Evolutionary conservation across 176 grass and related monocot genomes (phyloP).

Genomic region (Musa schizocarpa): DNA sequence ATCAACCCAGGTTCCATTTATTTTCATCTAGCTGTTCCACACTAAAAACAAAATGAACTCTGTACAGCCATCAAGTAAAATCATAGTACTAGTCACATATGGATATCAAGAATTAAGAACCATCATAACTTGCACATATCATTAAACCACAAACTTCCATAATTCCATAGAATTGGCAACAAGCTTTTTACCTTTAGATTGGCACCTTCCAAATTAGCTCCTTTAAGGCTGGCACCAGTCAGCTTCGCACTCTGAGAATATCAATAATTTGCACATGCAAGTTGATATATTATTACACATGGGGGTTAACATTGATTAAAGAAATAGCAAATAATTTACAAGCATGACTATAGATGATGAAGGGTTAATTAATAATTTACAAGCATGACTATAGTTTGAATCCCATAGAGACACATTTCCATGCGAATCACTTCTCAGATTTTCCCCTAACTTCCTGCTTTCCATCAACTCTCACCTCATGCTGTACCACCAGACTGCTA

Average conservation of each 20-base stretch:
- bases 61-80: too few relatives aligned
- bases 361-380: neutral
- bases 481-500: too few relatives aligned
- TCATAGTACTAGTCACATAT: too few relatives aligned
- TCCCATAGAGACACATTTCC: too few relatives aligned
- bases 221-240: slow-evolving; percentile 47
- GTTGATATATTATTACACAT: neutral
- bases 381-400: neutral
- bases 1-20: too few relatives aligned
- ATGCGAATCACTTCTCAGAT: too few relatives aligned
- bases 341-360: neutral
- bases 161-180: neutral
- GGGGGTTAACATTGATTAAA: neutral
- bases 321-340: neutral
- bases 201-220: slow-evolving; percentile 90
- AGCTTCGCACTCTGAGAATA: slow-evolving; percentile 74
- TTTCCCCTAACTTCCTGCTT: too few relatives aligned
- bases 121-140: neutral
- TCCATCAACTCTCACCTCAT: too few relatives aligned
- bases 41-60: too few relatives aligned
- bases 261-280: neutral
- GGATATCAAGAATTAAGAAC: neutral
- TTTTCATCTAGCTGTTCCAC: too few relatives aligned
- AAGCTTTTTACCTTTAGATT: slow-evolving; percentile 78
- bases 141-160: neutral